These are phyloP conservation scores for Aspergillus versicolor DNA, from an alignment of 2,329 filamentous ascomycete genomes.

Conservation along the genomic window DNA sequence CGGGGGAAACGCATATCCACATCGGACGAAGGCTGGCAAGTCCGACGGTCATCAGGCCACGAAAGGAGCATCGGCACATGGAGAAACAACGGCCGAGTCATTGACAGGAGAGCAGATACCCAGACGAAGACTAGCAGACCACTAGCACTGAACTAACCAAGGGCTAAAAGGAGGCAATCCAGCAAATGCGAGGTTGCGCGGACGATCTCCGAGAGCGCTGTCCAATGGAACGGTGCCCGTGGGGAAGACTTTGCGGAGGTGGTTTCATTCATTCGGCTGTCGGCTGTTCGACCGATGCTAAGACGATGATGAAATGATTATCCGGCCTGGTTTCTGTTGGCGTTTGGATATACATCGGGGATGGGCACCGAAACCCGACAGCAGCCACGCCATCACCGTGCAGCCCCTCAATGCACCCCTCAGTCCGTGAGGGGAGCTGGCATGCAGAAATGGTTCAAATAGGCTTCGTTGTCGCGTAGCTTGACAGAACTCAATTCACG, in stretches of 20 bases:
- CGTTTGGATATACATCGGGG: constrained; percentile 21
- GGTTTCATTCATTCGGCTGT: constrained; percentile 17
- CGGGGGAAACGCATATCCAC: constrained; percentile 1
- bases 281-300: constrained; percentile 18
- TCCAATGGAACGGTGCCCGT: constrained; percentile 16
- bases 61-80: background rate
- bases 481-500: background rate
- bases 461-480: background rate
- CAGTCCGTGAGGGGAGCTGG: background rate
- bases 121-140: background rate
- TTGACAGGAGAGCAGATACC: too few relatives aligned
- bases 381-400: background rate
- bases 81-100: background rate
- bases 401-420: background rate
- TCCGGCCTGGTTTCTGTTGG: too few relatives aligned
- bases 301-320: too few relatives aligned
- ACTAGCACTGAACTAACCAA: background rate
- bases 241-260: background rate
- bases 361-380: constrained; percentile 31
- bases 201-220: constrained; percentile 18
- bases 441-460: constrained; percentile 2
- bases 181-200: constrained; percentile 2
- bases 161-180: background rate
- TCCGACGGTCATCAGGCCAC: constrained; percentile 3
- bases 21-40: constrained; percentile 4